Conservation (phyloP, 2,329 filamentous ascomycete genomes). For the Fusarium sp. region DNA sequence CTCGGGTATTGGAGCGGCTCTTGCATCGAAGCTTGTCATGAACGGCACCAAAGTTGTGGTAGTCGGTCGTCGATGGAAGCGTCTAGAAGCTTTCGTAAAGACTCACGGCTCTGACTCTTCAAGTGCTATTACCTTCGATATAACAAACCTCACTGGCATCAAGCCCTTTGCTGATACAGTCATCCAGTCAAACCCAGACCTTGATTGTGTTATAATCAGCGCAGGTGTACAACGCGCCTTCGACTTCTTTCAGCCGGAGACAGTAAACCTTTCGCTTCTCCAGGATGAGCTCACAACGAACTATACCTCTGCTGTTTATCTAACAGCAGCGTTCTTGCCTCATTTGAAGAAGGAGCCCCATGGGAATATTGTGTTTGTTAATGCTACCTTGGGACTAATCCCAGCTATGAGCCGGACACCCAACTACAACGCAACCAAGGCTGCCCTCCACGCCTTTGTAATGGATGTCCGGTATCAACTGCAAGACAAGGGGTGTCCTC, state of each 20-base stretch:
- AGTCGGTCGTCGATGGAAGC: background rate
- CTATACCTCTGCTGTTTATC: background rate
- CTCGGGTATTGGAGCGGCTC: background rate
- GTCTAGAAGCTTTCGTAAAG: background rate
- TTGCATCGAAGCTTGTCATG: background rate
- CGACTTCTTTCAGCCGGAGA: background rate
- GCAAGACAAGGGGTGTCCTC: background rate
- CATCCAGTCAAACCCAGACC: background rate
- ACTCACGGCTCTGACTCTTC: background rate
- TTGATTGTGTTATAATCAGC: background rate
- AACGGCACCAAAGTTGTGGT: constrained; percentile 1
- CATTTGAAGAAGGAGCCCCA: background rate
- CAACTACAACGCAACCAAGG: constrained; percentile 1
- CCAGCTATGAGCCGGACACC: background rate
- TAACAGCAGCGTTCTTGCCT: background rate
- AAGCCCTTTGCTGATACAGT: background rate
- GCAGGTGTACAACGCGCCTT: background rate
- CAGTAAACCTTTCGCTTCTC: background rate
- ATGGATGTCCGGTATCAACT: background rate
- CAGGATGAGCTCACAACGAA: background rate
- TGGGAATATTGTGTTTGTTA: background rate
- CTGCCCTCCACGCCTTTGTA: background rate
- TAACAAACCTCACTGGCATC: background rate
- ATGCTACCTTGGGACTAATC: background rate
- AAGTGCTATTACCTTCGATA: background rate